Percentiles rank a stretch among this genome's conserved stretches.
Evolutionary conservation across 2,329 filamentous ascomycete species (phyloP).

Genomic region (Neurospora sp.): DNA sequence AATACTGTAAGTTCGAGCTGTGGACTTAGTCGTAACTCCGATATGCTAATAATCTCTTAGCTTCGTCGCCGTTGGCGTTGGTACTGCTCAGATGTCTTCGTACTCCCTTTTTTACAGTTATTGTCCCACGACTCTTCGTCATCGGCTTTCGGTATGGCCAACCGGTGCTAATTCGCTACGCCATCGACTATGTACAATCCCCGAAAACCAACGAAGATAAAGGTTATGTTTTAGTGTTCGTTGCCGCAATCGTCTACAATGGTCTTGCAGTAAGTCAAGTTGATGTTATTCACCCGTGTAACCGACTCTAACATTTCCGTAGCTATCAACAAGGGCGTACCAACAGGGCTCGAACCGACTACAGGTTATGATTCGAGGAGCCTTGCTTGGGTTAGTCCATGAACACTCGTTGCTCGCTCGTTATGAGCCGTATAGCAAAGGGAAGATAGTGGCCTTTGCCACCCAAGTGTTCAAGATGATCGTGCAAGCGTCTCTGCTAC

Average conservation of each 20-base stretch:
- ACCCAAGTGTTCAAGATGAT: slow-evolving; percentile 29
- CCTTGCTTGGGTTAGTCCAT: slow-evolving; percentile 16
- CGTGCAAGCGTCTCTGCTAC: slow-evolving; percentile 35
- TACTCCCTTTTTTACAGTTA: slow-evolving; percentile 20
- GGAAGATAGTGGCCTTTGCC: slow-evolving; percentile 22
- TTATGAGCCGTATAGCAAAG: slow-evolving; percentile 18
- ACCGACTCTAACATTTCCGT: neutral
- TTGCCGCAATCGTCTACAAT: slow-evolving; percentile 25
- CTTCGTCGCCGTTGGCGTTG: slow-evolving; percentile 19
- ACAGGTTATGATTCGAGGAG: slow-evolving; percentile 14
- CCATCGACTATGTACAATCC: slow-evolving; percentile 24
- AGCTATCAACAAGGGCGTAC: slow-evolving; percentile 16
- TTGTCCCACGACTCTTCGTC: slow-evolving; percentile 27
- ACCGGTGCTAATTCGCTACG: slow-evolving; percentile 27
- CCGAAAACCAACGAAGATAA: slow-evolving; percentile 1
- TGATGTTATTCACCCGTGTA: neutral
- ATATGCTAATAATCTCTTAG: slow-evolving; percentile 7
- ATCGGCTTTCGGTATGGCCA: slow-evolving; percentile 31
- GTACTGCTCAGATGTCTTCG: slow-evolving; percentile 22
- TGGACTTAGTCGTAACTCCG: too few species aligned
- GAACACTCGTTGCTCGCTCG: slow-evolving; percentile 1
- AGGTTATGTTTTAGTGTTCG: slow-evolving; percentile 23
- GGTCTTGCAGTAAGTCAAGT: slow-evolving; percentile 25
- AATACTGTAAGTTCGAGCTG: slow-evolving; percentile 16
- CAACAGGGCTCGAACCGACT: slow-evolving; percentile 15